A percentile compares a stretch with the other conserved stretches of the same genome.
Evolutionary conservation across 441 rosid genomes (phyloP).

Genomic region (Erodium texanum): DNA sequence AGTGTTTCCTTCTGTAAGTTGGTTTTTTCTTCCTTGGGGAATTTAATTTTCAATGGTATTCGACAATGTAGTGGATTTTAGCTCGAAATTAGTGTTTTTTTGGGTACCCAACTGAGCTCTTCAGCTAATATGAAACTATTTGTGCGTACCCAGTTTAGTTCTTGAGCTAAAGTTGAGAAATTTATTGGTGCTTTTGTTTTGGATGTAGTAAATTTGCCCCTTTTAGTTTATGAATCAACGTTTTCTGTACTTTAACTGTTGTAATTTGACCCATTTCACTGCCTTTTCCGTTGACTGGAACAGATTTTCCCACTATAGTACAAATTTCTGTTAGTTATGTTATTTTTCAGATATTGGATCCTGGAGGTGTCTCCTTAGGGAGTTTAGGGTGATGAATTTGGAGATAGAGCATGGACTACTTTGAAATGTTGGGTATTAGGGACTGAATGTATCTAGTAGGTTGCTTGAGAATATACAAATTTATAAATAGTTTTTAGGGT

Average conservation of each 20-base stretch:
- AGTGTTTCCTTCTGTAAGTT: slow-evolving; percentile 88
- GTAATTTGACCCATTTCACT: background rate
- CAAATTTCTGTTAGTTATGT: background rate
- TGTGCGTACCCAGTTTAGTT: background rate
- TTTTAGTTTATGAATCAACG: background rate
- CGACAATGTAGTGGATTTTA: background rate
- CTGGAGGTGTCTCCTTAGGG: background rate
- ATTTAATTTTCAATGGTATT: background rate
- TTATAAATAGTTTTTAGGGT: no score
- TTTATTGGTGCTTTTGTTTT: background rate
- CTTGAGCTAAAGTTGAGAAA: background rate
- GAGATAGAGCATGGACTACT: background rate
- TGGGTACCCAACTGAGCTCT: background rate
- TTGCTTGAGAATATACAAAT: background rate
- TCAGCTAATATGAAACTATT: background rate
- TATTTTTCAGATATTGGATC: background rate
- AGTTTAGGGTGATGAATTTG: background rate
- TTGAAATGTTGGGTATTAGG: background rate
- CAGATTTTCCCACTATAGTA: background rate
- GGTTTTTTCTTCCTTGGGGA: background rate
- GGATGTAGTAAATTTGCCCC: background rate
- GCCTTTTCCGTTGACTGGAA: background rate
- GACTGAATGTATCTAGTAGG: background rate
- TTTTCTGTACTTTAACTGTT: background rate
- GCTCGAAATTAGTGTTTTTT: background rate